A percentile compares a stretch with the other conserved stretches of the same genome.
Evolutionary conservation across 305 asterid species (phyloP).

Genomic region (Fraxinus sp.): DNA sequence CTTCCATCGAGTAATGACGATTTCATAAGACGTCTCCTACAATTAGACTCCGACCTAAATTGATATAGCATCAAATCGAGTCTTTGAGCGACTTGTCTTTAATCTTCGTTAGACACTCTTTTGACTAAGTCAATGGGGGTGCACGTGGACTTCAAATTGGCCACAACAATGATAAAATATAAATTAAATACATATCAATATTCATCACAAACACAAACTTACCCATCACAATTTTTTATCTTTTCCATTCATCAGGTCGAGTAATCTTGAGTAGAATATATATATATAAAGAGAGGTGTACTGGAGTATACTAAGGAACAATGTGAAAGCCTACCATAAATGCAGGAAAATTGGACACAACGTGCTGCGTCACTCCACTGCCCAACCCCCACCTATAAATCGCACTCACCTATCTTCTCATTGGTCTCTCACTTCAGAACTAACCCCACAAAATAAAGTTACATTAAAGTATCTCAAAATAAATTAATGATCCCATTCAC

Average conservation of each 20-base stretch:
- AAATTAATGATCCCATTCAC: not conserved
- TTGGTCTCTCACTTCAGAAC: constrained; percentile 51
- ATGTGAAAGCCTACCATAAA: constrained; percentile 30
- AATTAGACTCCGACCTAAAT: not conserved
- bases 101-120: not conserved
- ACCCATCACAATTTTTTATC: not conserved
- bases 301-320: not conserved
- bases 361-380: constrained; percentile 54
- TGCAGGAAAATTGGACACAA: constrained; percentile 30
- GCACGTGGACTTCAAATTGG: not conserved
- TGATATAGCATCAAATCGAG: not conserved
- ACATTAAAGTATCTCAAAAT: not conserved
- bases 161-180: not conserved
- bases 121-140: not conserved
- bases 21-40: not conserved
- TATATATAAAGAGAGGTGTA: not conserved
- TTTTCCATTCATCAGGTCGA: not conserved
- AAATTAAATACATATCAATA: not conserved
- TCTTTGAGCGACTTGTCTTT: not conserved
- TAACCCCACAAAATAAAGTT: constrained; percentile 14
- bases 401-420: constrained; percentile 50
- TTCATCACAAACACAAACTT: not conserved
- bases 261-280: not conserved
- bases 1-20: not conserved
- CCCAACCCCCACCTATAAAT: constrained; percentile 45